These are phyloP conservation scores for Zygosaccharomyces sapae DNA, from an alignment of 1,139 yeast genomes.

Conservation along the genomic window DNA sequence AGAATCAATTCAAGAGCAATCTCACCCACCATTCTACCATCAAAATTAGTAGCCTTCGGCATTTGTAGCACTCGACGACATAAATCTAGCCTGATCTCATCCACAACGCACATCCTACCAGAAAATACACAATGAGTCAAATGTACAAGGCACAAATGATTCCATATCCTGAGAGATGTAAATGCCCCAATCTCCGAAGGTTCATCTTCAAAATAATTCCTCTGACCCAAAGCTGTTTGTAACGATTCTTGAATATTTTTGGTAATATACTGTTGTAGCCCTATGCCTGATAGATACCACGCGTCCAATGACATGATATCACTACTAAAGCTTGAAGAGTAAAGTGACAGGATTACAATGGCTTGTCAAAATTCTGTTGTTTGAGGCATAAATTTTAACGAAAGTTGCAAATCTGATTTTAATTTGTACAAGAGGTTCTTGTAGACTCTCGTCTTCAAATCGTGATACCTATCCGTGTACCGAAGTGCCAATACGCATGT, in stretches of 20 bases:
- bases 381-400: slow-evolving; percentile 43
- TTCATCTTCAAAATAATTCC: slow-evolving; percentile 6
- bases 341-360: slow-evolving; percentile 56
- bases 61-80: slow-evolving; percentile 60
- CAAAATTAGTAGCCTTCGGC: slow-evolving; percentile 69
- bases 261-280: slow-evolving; percentile 20
- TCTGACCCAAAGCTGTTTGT: slow-evolving; percentile 6
- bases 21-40: slow-evolving; percentile 80
- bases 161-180: slow-evolving; percentile 53
- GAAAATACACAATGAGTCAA: slow-evolving; percentile 63
- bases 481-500: slow-evolving; percentile 58
- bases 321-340: slow-evolving; percentile 53
- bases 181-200: slow-evolving; percentile 22
- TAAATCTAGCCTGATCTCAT: slow-evolving; percentile 57
- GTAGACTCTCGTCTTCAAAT: slow-evolving; percentile 39
- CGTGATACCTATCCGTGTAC: slow-evolving; percentile 41
- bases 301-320: slow-evolving; percentile 25
- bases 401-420: slow-evolving; percentile 44
- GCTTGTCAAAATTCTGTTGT: slow-evolving; percentile 63
- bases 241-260: slow-evolving; percentile 15
- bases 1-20: slow-evolving; percentile 59
- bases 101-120: slow-evolving; percentile 73
- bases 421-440: slow-evolving; percentile 37
- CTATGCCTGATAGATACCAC: slow-evolving; percentile 24
- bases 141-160: slow-evolving; percentile 69